These are phyloP conservation scores for Cercospora citrullina DNA, from an alignment of 2,329 filamentous ascomycete genomes.

Conservation along the genomic window DNA sequence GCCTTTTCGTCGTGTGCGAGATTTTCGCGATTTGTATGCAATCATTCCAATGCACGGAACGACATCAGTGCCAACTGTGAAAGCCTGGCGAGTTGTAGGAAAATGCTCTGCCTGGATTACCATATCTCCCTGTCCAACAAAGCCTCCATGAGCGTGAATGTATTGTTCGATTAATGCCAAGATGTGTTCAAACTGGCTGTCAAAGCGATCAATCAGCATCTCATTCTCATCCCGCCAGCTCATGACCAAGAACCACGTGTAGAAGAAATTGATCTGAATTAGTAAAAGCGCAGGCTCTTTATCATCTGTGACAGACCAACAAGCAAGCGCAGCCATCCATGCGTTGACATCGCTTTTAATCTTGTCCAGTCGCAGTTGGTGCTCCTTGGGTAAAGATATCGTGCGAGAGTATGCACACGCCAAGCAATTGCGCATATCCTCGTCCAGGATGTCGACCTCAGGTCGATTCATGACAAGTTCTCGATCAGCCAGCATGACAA, in stretches of 20 bases:
- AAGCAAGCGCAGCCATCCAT: constrained; percentile 22
- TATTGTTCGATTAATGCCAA: constrained; percentile 20
- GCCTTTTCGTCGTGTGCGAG: constrained; percentile 15
- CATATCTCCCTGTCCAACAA: neutral
- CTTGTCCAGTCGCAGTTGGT: constrained; percentile 11
- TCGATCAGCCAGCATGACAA: constrained; percentile 18
- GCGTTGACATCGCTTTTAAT: constrained; percentile 20
- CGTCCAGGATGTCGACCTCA: constrained; percentile 19
- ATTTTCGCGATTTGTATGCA: constrained; percentile 20
- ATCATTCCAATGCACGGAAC: constrained; percentile 24
- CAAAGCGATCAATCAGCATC: constrained; percentile 22
- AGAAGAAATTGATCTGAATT: constrained; percentile 26
- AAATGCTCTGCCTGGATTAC: neutral
- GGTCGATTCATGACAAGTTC: constrained; percentile 13
- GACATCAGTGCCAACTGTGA: constrained; percentile 23
- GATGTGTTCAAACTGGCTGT: constrained; percentile 22
- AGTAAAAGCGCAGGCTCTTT: constrained; percentile 19
- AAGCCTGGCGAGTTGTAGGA: constrained; percentile 17
- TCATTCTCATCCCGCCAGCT: constrained; percentile 24
- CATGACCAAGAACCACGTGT: constrained; percentile 21
- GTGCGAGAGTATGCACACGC: constrained; percentile 23
- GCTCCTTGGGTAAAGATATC: constrained; percentile 3
- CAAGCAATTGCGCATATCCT: constrained; percentile 23
- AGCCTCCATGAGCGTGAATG: constrained; percentile 16
- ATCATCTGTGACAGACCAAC: neutral